These are phyloP conservation scores for Zygoascus tannicola DNA, from an alignment of 805 yeast genomes.

Conservation along the genomic window DNA sequence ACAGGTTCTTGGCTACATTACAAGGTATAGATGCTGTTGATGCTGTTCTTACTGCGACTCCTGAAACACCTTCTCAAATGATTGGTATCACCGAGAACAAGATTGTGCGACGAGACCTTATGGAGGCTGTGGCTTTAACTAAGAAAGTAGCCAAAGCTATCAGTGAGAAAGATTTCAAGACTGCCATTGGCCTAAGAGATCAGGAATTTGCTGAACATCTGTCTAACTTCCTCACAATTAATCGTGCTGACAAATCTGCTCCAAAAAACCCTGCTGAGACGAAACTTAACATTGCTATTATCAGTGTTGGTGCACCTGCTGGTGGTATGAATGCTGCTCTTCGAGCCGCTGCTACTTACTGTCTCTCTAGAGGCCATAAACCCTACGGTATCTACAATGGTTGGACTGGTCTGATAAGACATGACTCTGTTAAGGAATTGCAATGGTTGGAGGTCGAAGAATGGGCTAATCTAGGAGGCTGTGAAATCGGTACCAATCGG, in stretches of 20 bases:
- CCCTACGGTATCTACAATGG: slow-evolving; percentile 92
- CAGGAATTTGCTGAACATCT: slow-evolving; percentile 78
- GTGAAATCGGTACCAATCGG: slow-evolving; percentile 95
- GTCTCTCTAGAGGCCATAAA: slow-evolving; percentile 81
- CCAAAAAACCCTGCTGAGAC: slow-evolving; percentile 50
- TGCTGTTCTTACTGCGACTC: slow-evolving; percentile 81
- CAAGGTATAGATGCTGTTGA: slow-evolving; percentile 98
- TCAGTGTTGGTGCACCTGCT: slow-evolving; percentile 95
- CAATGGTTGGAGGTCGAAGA: slow-evolving; percentile 80
- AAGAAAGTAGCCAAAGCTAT: slow-evolving; percentile 88
- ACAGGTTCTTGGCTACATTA: slow-evolving; percentile 80
- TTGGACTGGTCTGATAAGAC: slow-evolving; percentile 82
- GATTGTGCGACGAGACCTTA: slow-evolving; percentile 71
- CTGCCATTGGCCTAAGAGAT: slow-evolving; percentile 82
- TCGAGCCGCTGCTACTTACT: slow-evolving; percentile 80
- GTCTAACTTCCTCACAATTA: slow-evolving; percentile 60
- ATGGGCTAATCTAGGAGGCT: slow-evolving; percentile 88
- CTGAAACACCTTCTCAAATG: slow-evolving; percentile 89
- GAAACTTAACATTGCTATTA: slow-evolving; percentile 67
- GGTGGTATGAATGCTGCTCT: slow-evolving; percentile 93
- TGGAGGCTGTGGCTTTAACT: slow-evolving; percentile 84
- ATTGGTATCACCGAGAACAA: slow-evolving; percentile 85
- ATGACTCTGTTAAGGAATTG: slow-evolving; percentile 68
- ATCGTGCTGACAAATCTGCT: slow-evolving; percentile 56
- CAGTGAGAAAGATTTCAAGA: slow-evolving; percentile 63